Base-by-base conservation (phyloP, 257 asterid species). In the Solanum bulbocastanum region DNA sequence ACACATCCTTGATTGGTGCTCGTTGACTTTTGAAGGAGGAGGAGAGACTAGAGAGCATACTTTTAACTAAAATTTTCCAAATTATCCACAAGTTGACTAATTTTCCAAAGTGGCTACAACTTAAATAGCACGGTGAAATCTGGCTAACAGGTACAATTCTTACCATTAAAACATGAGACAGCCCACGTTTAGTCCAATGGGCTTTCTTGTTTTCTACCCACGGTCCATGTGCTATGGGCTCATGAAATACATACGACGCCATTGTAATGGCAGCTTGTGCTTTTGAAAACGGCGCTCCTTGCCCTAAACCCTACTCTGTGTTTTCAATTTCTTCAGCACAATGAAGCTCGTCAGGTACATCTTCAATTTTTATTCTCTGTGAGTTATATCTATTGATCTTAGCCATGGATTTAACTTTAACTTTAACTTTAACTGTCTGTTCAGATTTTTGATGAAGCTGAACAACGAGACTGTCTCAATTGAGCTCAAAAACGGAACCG, bases 381-480 rank as follows among this genome's bases (percentile, higher is more conserved):
- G 14, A 40, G 5, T 44, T 32, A 42, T 8, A 6, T 39, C 14
- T 4, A 4, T 37, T 79, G 15, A 4, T 33, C 13, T 25, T 79
- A 79, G 15, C 35, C 37, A 25, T 44, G 65, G 14, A 13, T 71
- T 79, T 78, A 10, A 27, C 23, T 36, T 44, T 68, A 10, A 25
- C 27, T 36, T 44, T 52, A 8, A 3, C 11, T 16, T 83, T 2
- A 44, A 44, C 15, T 16, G 84, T 3, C 10, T 27, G 42, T 60
- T 58, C 86, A 91, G 92, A 83, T 91, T 91, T 87, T 87, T 91
- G 88, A 91, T 91, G 90, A 91, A 90, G 88, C 88, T 91, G 84
- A 90, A 91, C 91, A 91, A 91, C 84, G 93, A 91, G 86, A 91
- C 92, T 0, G 93, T 91, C 39, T 91, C 93, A 78, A 91, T 91